These are phyloP conservation scores for Cyberlindnera galapagoensis DNA, from an alignment of 805 yeast genomes.

Conservation along the genomic window DNA sequence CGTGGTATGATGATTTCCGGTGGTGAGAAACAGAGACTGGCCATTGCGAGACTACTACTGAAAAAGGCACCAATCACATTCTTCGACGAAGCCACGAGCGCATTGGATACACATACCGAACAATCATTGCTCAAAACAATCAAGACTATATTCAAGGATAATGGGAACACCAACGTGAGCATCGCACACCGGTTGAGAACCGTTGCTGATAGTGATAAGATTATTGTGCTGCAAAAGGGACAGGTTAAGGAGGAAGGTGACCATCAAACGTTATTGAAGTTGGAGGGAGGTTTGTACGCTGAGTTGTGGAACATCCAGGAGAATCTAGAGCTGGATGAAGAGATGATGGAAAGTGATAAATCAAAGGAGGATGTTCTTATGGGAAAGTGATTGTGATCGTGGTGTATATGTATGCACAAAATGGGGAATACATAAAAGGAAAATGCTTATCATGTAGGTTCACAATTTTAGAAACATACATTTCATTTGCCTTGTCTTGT, in stretches of 20 bases:
- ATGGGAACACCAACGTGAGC: conserved; percentile 68
- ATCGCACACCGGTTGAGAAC: conserved; percentile 94
- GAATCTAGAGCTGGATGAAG: conserved; percentile 47
- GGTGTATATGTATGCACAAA: no score
- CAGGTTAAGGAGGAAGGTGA: conserved; percentile 82
- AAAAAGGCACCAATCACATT: conserved; percentile 86
- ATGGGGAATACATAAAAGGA: no score
- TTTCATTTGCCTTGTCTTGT: no score
- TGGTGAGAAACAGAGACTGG: conserved; percentile 96
- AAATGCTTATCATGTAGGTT: no score
- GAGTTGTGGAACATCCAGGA: conserved; percentile 93
- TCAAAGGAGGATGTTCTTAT: conserved; percentile 1
- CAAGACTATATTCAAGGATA: conserved; percentile 51
- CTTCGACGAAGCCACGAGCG: conserved; percentile 96
- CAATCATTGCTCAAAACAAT: conserved; percentile 75
- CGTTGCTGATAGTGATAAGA: conserved; percentile 89
- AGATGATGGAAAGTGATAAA: conserved; percentile 23
- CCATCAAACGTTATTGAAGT: conserved; percentile 54
- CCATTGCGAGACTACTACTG: conserved; percentile 84
- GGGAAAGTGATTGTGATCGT: no score
- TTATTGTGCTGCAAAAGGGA: conserved; percentile 79
- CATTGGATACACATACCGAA: conserved; percentile 94
- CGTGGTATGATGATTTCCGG: conserved; percentile 99
- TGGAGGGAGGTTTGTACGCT: conserved; percentile 57
- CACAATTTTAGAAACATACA: no score